These are phyloP conservation scores for Dioscorea alata DNA, from an alignment of 106 monocot genomes.

Conservation along the genomic window DNA sequence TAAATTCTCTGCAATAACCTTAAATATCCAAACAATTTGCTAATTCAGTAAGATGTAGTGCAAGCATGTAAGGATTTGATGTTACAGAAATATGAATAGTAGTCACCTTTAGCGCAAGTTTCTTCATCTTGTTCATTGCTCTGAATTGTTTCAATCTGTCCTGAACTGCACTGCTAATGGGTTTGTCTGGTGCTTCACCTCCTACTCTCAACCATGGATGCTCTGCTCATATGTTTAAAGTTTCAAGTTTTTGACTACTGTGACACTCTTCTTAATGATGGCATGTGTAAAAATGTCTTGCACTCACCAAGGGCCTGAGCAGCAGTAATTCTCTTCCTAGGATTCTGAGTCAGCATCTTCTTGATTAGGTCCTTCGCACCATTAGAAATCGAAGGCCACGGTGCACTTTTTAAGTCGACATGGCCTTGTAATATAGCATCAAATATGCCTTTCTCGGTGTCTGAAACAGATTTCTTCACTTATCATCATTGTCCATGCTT, in stretches of 20 bases:
- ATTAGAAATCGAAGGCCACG: constrained; percentile 69
- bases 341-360: too few species aligned
- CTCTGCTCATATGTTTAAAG: constrained; percentile 23
- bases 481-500: too few species aligned
- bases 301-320: constrained; percentile 67
- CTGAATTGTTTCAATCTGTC: constrained; percentile 81
- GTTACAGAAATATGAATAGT: not conserved
- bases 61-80: too few species aligned
- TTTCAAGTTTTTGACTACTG: not conserved
- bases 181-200: constrained; percentile 58
- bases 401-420: constrained; percentile 42
- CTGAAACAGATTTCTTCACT: constrained; percentile 14
- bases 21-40: not conserved
- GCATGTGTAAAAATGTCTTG: not conserved
- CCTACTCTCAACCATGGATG: constrained; percentile 66
- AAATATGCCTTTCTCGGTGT: constrained; percentile 86
- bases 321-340: constrained; percentile 58
- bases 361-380: constrained; percentile 70
- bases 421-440: constrained; percentile 52
- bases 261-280: not conserved
- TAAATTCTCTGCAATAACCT: constrained; percentile 83
- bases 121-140: constrained; percentile 87
- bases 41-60: too few species aligned
- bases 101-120: constrained; percentile 60
- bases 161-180: constrained; percentile 66